Base-by-base conservation (phyloP, 805 yeast genomes). In the Ogataea glucozyma region DNA sequence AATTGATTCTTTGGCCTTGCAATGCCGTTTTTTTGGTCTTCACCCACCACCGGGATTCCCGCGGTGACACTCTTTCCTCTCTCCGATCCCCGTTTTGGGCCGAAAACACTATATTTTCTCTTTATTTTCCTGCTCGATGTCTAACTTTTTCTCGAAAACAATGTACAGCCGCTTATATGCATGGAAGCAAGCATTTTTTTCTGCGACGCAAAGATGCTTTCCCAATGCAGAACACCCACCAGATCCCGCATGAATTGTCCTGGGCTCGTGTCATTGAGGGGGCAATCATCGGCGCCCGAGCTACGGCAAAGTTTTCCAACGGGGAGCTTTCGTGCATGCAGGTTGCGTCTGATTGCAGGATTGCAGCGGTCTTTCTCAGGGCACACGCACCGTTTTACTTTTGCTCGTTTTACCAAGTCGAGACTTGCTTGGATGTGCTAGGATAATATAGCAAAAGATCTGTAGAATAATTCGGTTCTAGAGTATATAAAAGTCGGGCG, bases 151-250 rank as follows among this genome's bases (percentile, higher is more conserved):
- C 32, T 30, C 32, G 32, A 9, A 21, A 31, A 31, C 23, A 31
- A 19, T 31, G 30, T 23, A 23, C 21, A 26, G 26, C 41, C 41
- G 41, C 41, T 38, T 30, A 30, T 38, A 38, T 30, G 41, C 41
- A 38, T 38, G 33, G 41, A 38, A 38, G 41, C 33, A 5, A 13
- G 22, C 18, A 10, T 29, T 27, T 38, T 38, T 27, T 30, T 30
- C 40, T 22, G 32, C 23, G 40, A 36, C 13, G 24, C 26, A 36
- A 4, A 17, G 30, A 36, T 22, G 18, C 17, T 26, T 36, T 36
- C 40, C n/a, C 12, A 8, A 17, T 36, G 17, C 23, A 27, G 40
- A 36, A 24, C 14, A 36, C 12, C 18, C 23, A 19, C 16, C 26
- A 14, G 18, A 26, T 4, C 14, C 6, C 35, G 35, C 35, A 31